phyloP scores from a whole-genome alignment of 2,329 filamentous ascomycete species.

The Cephalotrichum gorgonifer region DNA sequence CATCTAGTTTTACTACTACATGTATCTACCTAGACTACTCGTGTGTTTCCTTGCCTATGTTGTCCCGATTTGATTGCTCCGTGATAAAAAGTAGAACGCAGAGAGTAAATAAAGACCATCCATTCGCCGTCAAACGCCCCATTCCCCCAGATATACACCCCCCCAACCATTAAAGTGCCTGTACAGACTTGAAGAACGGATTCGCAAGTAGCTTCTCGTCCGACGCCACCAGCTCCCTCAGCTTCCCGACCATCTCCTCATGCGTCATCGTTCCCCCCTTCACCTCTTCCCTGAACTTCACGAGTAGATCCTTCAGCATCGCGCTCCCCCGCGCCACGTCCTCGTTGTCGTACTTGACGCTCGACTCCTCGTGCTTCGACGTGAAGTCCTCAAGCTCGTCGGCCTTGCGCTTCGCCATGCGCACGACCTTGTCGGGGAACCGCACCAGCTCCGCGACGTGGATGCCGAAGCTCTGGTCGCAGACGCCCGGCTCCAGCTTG shows the following conservation, averaged over 20 bases:
- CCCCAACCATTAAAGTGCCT: slow-evolving; percentile 31
- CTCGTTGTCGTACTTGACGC: slow-evolving; percentile 59
- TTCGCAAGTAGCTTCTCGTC: slow-evolving; percentile 57
- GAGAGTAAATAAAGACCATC: too few species aligned
- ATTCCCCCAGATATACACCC: background rate
- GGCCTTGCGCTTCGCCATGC: slow-evolving; percentile 98
- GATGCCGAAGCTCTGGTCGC: slow-evolving; percentile 96
- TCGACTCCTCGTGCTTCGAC: slow-evolving; percentile 56
- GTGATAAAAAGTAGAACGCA: too few species aligned
- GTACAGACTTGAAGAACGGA: slow-evolving; percentile 60
- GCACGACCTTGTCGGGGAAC: slow-evolving; percentile 93
- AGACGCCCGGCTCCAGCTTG: slow-evolving; percentile 91
- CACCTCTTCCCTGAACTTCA: slow-evolving; percentile 76
- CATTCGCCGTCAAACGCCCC: too few species aligned
- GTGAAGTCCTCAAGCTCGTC: slow-evolving; percentile 97
- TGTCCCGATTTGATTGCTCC: too few species aligned
- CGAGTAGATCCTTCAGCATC: slow-evolving; percentile 72
- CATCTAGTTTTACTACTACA: too few species aligned
- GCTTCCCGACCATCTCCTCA: slow-evolving; percentile 66
- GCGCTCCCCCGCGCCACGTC: slow-evolving; percentile 84
- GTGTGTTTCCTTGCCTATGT: too few species aligned
- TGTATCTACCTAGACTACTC: too few species aligned
- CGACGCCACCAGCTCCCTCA: slow-evolving; percentile 68
- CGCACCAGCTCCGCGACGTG: slow-evolving; percentile 95
- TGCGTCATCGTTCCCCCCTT: slow-evolving; percentile 49